These are phyloP conservation scores for Starmera pachycereana DNA, from an alignment of 805 yeast species.

Conservation along the genomic window DNA sequence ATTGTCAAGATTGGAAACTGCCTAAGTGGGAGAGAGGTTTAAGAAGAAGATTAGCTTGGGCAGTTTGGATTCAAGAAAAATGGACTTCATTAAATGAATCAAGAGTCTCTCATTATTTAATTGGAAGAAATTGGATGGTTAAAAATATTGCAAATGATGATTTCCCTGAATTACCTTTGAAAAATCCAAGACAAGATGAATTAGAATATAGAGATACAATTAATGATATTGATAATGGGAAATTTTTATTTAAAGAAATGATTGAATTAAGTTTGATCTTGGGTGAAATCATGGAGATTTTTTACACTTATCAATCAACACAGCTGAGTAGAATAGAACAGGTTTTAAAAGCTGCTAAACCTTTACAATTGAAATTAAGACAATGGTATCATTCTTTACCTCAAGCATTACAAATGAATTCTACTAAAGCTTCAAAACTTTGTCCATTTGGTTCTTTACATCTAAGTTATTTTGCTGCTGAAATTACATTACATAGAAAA, in stretches of 20 bases:
- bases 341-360: conserved; percentile 70
- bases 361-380: conserved; percentile 59
- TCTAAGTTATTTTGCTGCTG: conserved; percentile 82
- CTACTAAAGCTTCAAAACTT: conserved; percentile 48
- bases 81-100: conserved; percentile 81
- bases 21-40: conserved; percentile 95
- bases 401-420: conserved; percentile 48
- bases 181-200: conserved; percentile 10
- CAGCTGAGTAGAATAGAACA: conserved; percentile 49
- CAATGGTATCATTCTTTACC: conserved; percentile 75
- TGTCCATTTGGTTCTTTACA: conserved; percentile 74
- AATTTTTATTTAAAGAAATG: conserved; percentile 54
- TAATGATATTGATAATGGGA: conserved; percentile 61
- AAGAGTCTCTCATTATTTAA: conserved; percentile 71
- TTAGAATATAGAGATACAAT: conserved; percentile 11
- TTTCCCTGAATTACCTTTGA: conserved; percentile 57
- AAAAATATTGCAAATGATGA: conserved; percentile 56
- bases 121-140: conserved; percentile 74
- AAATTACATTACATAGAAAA: conserved; percentile 74
- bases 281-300: conserved; percentile 59
- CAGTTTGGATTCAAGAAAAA: conserved; percentile 84
- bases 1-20: conserved; percentile 82
- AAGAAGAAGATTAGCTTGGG: conserved; percentile 89
- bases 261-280: conserved; percentile 58
- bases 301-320: conserved; percentile 64